Base-by-base conservation (phyloP, 192 early-diverging fungal genomes). In the Linnemannia schmuckeri region DNA sequence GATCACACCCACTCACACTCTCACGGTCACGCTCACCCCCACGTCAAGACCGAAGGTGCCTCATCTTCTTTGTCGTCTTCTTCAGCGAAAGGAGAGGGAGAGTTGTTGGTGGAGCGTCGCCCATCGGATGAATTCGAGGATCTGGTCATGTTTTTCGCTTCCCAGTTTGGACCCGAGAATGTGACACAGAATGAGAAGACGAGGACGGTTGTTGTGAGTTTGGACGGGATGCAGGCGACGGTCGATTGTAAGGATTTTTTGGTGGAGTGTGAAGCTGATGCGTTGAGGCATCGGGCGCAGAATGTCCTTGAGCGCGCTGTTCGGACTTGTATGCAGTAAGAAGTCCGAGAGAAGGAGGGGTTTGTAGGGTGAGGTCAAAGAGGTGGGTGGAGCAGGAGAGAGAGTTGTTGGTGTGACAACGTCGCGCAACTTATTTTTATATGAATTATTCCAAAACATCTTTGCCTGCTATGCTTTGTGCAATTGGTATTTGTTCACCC, bases 231-330 rank as follows among this genome's bases (percentile, higher is more conserved):
- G 7, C 47, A 41, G 40, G 83, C 83, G 0, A 85, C 78, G 6
- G 70, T 85, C 20, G 83, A 85, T 72, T 85, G 83, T 54, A 37
- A n/a, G 0, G 49, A 76, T 15, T 85, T 85, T 42, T 18, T 47
- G 1, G 83, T 85, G 55, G 72, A 80, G 27, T 85, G 83, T 70
- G 83, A 85, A 42, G 74, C 83, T 15, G 83, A 85, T 61, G 83
- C 83, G 0, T 44, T 85, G 55, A 66, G 83, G 10, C 83, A 85
- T 54, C 78, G 83, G 6, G 75, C 83, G 20, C 83, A 85, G 70
- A 85, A 85, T 70, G 83, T 85, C 7, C 52, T 85, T 38, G 83
- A 85, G 75, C 83, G 83, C 69, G 83, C 83, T 66, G 83, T 85
- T 1, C 52, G 83, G 18, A 85, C 83, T 30, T 85, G 83, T 46